Base-by-base conservation (phyloP, 768 basidiomycete genomes). In the Sporobolomyces phaffii region DNA sequence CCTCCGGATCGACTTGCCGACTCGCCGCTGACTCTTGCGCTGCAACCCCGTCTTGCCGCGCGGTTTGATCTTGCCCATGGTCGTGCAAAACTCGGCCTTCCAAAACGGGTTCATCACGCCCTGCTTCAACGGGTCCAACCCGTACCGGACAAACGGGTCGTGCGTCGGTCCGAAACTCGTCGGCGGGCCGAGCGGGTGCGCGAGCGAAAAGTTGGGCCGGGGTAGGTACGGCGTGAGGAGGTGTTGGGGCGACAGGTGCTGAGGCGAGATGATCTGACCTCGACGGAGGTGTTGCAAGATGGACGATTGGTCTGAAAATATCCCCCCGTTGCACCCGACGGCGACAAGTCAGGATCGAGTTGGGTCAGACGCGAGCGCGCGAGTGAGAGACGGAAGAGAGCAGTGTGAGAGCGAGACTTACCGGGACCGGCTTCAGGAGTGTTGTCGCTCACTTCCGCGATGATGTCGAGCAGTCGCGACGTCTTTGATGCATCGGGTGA, bases 131-230 rank as follows among this genome's bases (percentile, higher is more conserved):
- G 71, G 71, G 43, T 64, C 62, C 40, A 72, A 24, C 2, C 59
- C 64, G 54, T 65, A 62, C 28, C 60, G 49, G 2, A 64, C 47
- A 61, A 72, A 69, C 3, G 63, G 66, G 58, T 72, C 71, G 64
- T 65, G 67, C 26, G 64, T 65, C 41, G 26, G 47, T 11, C 59
- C 65, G 43, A 44, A 64, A 11, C 33, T 24, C 13, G 34, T 51
- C 17, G 71, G 71, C 7, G 71, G 71, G 36, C 71, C 71, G 51
- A 72, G 64, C 13, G 71, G 71, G 64, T 60, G 53, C 22, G 64
- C 67, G 28, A 36, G 56, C 5, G 50, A 14, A 34, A 68, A 62
- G 57, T 69, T 40, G 40, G 67, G 71, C 1, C 45, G 50, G 15
- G 60, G 48, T 20, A 43, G 67, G 61, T 63, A 65, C 1, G 71